Evolutionary conservation across 2,329 filamentous ascomycete genomes (phyloP).

Genomic region (Xylaria sp.): DNA sequence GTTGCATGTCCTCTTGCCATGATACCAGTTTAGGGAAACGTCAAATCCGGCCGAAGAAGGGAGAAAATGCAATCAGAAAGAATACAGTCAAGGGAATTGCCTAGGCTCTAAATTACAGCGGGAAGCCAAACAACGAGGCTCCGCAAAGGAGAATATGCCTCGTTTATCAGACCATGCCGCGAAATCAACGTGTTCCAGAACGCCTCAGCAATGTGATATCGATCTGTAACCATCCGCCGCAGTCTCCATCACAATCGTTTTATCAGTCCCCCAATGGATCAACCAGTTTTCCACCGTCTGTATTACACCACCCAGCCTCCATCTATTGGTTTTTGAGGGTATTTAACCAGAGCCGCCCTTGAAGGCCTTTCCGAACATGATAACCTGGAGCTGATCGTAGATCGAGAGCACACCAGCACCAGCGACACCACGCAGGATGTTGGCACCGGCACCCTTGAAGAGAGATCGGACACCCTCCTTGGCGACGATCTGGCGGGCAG

Average conservation of each 20-base stretch:
- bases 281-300: slow-evolving; percentile 38
- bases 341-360: slow-evolving; percentile 64
- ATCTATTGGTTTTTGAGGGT: slow-evolving; percentile 48
- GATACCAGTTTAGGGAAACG: slow-evolving; percentile 38
- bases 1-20: slow-evolving; percentile 43
- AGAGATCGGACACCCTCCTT: slow-evolving; percentile 98
- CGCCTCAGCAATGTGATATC: slow-evolving; percentile 45
- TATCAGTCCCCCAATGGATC: slow-evolving; percentile 47
- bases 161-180: slow-evolving; percentile 40
- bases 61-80: slow-evolving; percentile 43
- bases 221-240: slow-evolving; percentile 49
- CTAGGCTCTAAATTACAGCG: slow-evolving; percentile 69
- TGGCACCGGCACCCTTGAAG: slow-evolving; percentile 99
- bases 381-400: slow-evolving; percentile 99
- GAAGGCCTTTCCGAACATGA: slow-evolving; percentile 99
- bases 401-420: slow-evolving; percentile 99
- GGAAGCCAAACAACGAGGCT: slow-evolving; percentile 55
- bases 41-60: slow-evolving; percentile 42
- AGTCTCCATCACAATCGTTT: slow-evolving; percentile 54
- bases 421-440: slow-evolving; percentile 99
- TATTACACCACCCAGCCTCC: slow-evolving; percentile 44
- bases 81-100: slow-evolving; percentile 58
- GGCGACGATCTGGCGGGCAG: slow-evolving; percentile 94
- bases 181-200: slow-evolving; percentile 46
- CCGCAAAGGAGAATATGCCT: slow-evolving; percentile 47